phyloP scores from a whole-genome alignment of 345 rosid genomes.

The Syzygium oleosum region DNA sequence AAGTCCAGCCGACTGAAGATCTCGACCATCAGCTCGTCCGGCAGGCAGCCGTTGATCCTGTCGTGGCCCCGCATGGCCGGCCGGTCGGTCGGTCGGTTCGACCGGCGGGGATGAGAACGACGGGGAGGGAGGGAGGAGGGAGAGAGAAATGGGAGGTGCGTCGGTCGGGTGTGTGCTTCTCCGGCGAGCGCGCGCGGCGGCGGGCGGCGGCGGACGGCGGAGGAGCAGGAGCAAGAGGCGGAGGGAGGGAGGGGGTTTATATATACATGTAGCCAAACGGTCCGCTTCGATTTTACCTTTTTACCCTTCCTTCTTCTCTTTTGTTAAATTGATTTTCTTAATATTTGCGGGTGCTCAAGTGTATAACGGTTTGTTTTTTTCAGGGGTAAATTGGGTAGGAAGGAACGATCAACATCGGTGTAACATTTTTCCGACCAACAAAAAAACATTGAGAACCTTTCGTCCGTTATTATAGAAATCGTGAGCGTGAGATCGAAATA shows the following conservation, averaged over 20 bases:
- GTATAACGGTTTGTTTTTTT: too few relatives aligned
- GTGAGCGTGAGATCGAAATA: rapidly evolving
- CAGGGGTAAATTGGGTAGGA: too few relatives aligned
- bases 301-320: not conserved
- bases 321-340: not conserved
- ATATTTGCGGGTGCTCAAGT: not conserved
- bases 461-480: not conserved
- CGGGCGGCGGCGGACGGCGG: not conserved
- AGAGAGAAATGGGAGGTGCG: not conserved
- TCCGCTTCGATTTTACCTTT: not conserved
- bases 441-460: not conserved
- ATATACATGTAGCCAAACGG: not conserved
- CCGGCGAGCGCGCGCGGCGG: not conserved
- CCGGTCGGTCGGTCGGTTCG: not conserved
- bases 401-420: not conserved
- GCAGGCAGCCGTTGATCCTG: slow-evolving; percentile 60
- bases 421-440: not conserved
- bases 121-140: not conserved
- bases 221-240: not conserved
- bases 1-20: slow-evolving; percentile 60
- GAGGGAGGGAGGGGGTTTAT: not conserved
- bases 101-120: not conserved
- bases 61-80: slow-evolving; percentile 57
- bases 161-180: not conserved
- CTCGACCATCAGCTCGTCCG: slow-evolving; percentile 78